Conservation (phyloP, 2,329 filamentous ascomycete genomes). For the Xylariaceae sp. region DNA sequence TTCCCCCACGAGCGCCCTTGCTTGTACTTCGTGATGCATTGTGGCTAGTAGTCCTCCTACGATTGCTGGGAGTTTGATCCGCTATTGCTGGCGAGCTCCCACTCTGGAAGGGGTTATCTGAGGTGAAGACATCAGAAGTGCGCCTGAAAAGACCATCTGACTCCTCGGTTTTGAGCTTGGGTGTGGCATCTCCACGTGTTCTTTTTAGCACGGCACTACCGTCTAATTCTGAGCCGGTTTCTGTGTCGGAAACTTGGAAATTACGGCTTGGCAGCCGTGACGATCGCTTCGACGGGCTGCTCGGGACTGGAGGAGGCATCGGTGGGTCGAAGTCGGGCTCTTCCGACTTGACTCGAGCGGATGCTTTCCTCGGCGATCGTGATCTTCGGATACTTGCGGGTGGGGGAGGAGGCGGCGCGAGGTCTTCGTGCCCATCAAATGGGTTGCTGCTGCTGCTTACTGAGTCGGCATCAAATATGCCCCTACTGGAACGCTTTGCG, state of each 20-base stretch:
- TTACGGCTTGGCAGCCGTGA: conserved; percentile 63
- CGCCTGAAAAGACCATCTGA: conserved; percentile 52
- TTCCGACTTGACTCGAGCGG: conserved; percentile 59
- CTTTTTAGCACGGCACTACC: conserved; percentile 38
- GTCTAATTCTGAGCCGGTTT: conserved; percentile 54
- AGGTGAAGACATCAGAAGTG: conserved; percentile 71
- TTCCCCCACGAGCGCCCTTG: conserved; percentile 53
- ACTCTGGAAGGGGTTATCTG: conserved; percentile 93
- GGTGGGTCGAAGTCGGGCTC: conserved; percentile 51
- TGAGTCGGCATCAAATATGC: conserved; percentile 75
- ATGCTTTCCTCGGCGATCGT: conserved; percentile 61
- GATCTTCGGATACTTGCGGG: conserved; percentile 57
- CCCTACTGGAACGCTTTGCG: conserved; percentile 85
- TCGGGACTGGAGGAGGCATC: conserved; percentile 45
- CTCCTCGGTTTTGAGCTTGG: conserved; percentile 62
- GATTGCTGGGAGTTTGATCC: conserved; percentile 55
- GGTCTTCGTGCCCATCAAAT: conserved; percentile 65
- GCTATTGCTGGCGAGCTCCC: conserved; percentile 69
- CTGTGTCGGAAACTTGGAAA: conserved; percentile 58
- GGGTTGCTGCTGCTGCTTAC: conserved; percentile 66
- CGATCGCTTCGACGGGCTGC: conserved; percentile 61
- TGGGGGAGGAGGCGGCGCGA: conserved; percentile 54
- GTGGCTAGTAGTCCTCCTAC: conserved; percentile 56
- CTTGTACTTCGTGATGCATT: conserved; percentile 49
- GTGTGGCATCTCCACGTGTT: conserved; percentile 50